Base-by-base conservation (phyloP, 148 eudicot genomes). In the Tetragonia tetragonoides region DNA sequence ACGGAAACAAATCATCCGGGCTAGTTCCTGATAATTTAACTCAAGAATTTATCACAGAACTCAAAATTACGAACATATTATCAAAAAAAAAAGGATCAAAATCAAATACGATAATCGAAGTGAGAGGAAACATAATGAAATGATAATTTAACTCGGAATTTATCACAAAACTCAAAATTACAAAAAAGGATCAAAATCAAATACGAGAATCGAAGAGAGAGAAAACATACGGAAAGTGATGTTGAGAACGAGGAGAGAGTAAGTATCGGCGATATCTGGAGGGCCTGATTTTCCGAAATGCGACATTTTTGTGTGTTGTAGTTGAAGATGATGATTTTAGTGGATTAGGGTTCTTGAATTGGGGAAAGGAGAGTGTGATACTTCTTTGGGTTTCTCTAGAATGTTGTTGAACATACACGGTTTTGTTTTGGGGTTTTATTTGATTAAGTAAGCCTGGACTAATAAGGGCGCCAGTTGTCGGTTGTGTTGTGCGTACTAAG, bases 231-330 rank as follows among this genome's bases (percentile, higher is more conserved):
- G 95, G 60, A 89, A 89, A 70, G 88, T 83, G 72, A 91, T 88
- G 87, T 91, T 91, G 86, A 91, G 92, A 12, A 91, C 89, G 75
- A 91, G 95, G 23, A 91, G 92, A 63, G 95, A 91, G 85, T 85
- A 91, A 70, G 95, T 91, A 77, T 91, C 95, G 69, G 83, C 78
- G 87, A 91, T 91, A 70, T 91, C 92, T 53, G 95, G 95, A 63
- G 95, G 95, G n/a, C 95, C 95, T 15, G 91, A 75, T 89, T 91
- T 80, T 61, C 92, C 95, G 68, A 89, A 87, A 85, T 91, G 92
- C 66, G 95, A 91, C 95, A 91, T 91, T 69, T 6, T 65, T 66
- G 34, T 28, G 34, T 28, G 34, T 28, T 28, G 34, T 28, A 0
- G 34, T 28, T 28, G 63, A 73, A 1, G 75, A 41, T 37, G 23